A percentile compares a stretch with the other conserved stretches of the same genome.
Conservation (phyloP, 176 grass and related monocot species). For the Eleusine coracana region DNA sequence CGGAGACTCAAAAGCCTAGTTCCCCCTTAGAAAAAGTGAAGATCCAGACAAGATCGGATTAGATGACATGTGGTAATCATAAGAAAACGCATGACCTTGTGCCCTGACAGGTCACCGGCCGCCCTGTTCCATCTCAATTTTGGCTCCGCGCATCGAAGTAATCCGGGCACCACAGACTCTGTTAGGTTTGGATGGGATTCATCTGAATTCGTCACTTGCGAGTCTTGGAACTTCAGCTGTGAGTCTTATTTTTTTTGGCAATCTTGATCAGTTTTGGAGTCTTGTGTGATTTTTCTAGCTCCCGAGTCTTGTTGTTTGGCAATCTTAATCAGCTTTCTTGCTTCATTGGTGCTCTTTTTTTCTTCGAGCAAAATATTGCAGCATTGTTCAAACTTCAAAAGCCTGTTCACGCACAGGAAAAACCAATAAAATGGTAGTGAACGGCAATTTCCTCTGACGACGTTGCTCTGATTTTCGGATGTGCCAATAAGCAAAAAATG, state of each 20-base stretch:
- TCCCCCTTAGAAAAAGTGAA: constrained; percentile 30
- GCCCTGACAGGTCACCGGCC: constrained; percentile 35
- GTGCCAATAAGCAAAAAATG: constrained; percentile 29
- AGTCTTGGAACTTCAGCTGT: too few species aligned
- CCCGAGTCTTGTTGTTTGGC: constrained; percentile 11
- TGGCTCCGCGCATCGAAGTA: constrained; percentile 28
- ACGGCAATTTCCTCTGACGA: neutral
- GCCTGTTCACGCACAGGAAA: neutral
- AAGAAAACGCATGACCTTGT: constrained; percentile 1
- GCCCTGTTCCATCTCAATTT: constrained; percentile 33
- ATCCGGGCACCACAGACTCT: neutral
- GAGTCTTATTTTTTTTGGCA: too few species aligned
- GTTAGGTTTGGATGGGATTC: constrained; percentile 40
- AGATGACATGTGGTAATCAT: constrained; percentile 29
- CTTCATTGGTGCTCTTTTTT: neutral
- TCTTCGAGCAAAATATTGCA: neutral
- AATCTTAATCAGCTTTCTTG: neutral
- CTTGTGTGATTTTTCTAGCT: too few species aligned
- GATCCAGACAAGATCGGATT: constrained; percentile 33
- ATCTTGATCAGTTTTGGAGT: too few species aligned
- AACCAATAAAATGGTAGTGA: neutral
- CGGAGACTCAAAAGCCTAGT: constrained; percentile 21
- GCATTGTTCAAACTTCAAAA: too few species aligned
- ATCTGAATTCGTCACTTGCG: neutral
- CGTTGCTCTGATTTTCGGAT: neutral